Base-by-base conservation (phyloP, 768 basidiomycete species). In the Pisolithus albus region DNA sequence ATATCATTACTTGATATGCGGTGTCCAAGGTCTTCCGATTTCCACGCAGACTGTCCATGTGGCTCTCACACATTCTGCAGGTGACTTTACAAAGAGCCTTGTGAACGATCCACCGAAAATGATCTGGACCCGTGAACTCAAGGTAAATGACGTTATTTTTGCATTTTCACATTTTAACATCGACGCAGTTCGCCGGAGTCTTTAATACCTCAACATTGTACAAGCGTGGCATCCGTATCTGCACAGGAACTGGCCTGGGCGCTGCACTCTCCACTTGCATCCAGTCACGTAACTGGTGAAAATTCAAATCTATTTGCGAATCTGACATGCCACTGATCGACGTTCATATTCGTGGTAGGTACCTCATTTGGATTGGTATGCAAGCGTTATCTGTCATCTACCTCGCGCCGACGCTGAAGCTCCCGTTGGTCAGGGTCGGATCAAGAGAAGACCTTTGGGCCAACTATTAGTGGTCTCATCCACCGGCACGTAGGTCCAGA, bases 381-480 rank as follows among this genome's bases (percentile, higher is more conserved):
- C 57, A 23, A 44, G 30, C 41, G 16, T 34, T 18, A 16, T 41
- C 23, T n/a, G 34, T 19, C 28, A 42, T 46, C 38, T 50, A 23
- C 37, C 45, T 51, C 28, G 55, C 40, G 36, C 37, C 61, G 7
- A 61, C 47, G 36, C 49, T 47, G 47, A 39, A 51, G 55, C 60
- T 54, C 57, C 46, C 51, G 6, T 52, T n/a, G 60, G 37, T 49
- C 58, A 81, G 85, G 85, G 48, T 86, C 84, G 51, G 86, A 89
- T 61, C 86, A 89, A 67, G 86, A 86, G 66, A 87, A 84, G 70
- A 88, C 87, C 2, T 90, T 91, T 59, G 88, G 88, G 3, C 82
- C 85, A 21, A 89, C 86, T 18, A 86, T 90, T 55, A 80, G 78
- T 55, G 80, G 80, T 28, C 75, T 90, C 49, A 88, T 90, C 57